These are phyloP conservation scores for Floccularia luteovirens DNA, from an alignment of 768 basidiomycete genomes.

Conservation along the genomic window DNA sequence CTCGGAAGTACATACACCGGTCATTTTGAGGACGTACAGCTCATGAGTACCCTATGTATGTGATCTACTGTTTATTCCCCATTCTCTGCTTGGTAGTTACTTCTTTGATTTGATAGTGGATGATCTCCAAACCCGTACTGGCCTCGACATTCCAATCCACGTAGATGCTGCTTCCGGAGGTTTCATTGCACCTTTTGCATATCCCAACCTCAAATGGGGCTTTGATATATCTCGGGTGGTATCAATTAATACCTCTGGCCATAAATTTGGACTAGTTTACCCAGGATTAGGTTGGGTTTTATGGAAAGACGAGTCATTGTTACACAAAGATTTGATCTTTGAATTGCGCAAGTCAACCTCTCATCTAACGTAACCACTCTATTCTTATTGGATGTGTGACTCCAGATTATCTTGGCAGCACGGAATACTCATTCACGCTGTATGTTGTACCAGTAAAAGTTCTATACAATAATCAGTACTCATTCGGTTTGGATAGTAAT, in stretches of 20 bases:
- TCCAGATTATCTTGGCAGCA: conserved; percentile 44
- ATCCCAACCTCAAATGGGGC: conserved; percentile 48
- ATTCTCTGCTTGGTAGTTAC: background rate
- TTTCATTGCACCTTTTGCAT: conserved; percentile 58
- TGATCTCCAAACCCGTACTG: conserved; percentile 44
- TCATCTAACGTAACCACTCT: background rate
- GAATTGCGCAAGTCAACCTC: conserved; percentile 39
- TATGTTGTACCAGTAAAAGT: conserved; percentile 10
- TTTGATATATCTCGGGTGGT: conserved; percentile 51
- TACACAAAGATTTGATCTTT: conserved; percentile 60
- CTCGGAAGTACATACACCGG: conserved; percentile 53
- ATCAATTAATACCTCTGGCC: conserved; percentile 46
- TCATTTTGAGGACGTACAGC: conserved; percentile 51
- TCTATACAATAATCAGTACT: background rate
- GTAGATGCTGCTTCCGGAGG: conserved; percentile 61
- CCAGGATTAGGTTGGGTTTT: conserved; percentile 56
- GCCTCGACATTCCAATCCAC: conserved; percentile 56
- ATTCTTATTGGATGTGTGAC: conserved; percentile 6
- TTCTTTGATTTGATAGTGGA: conserved; percentile 27
- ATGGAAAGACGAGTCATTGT: conserved; percentile 47
- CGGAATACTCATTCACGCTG: conserved; percentile 57
- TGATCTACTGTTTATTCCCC: conserved; percentile 2
- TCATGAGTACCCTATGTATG: conserved; percentile 42
- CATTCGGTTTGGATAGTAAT: conserved; percentile 21
- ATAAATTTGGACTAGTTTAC: conserved; percentile 52